Percentiles rank a stretch among this genome's conserved stretches.
Evolutionary conservation across 768 basidiomycete genomes (phyloP).

Genomic region (Leccinum ochraceum): DNA sequence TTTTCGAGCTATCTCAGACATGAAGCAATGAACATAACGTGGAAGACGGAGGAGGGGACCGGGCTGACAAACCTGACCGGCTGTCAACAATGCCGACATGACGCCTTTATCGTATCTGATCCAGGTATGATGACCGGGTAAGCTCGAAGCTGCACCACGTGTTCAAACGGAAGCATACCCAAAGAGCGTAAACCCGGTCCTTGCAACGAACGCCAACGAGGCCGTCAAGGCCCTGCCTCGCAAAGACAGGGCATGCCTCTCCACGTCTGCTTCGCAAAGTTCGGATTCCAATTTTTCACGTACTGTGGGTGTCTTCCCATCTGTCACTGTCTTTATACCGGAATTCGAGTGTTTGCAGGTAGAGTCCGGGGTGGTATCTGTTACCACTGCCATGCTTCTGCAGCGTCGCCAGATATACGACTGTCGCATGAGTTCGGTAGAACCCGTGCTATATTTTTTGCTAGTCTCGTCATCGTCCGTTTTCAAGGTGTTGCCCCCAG

Average conservation of each 20-base stretch:
- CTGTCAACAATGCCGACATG: slow-evolving; percentile 65
- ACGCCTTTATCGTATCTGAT: slow-evolving; percentile 68
- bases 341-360: slow-evolving; percentile 1
- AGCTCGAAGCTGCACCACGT: background rate
- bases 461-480: too few relatives aligned
- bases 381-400: background rate
- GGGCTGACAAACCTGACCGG: slow-evolving; percentile 45
- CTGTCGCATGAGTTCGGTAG: slow-evolving; percentile 8
- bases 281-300: background rate
- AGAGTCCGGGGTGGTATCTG: background rate
- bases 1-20: slow-evolving; percentile 42
- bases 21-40: slow-evolving; percentile 1
- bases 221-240: slow-evolving; percentile 45
- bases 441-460: background rate
- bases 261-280: slow-evolving; percentile 14
- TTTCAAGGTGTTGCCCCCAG: too few relatives aligned
- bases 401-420: slow-evolving; percentile 7
- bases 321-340: background rate
- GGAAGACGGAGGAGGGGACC: background rate
- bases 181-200: slow-evolving; percentile 62
- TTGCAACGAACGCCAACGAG: slow-evolving; percentile 56
- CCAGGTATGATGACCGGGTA: background rate
- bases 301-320: slow-evolving; percentile 11
- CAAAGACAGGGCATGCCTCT: slow-evolving; percentile 16
- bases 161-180: slow-evolving; percentile 39